Conservation (phyloP, 495 filamentous ascomycete species). For the Lasiosphaeria miniovina region DNA sequence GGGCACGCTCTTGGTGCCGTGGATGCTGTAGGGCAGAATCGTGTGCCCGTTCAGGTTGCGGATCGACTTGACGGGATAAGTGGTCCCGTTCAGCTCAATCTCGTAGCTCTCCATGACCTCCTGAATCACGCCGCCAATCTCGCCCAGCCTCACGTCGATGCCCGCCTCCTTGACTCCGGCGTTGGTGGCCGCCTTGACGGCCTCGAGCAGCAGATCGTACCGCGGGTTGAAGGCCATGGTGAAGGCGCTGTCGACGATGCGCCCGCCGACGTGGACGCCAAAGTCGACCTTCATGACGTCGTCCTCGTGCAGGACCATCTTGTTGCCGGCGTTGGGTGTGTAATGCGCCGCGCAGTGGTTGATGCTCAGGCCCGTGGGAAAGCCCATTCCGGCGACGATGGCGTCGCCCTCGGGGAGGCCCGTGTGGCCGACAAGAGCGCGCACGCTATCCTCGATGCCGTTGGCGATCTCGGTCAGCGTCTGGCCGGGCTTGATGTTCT, state of each 20-base stretch:
- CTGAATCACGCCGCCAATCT: constrained; percentile 76
- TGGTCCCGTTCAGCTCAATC: constrained; percentile 71
- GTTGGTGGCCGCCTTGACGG: constrained; percentile 84
- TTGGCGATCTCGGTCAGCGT: constrained; percentile 78
- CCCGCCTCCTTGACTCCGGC: constrained; percentile 81
- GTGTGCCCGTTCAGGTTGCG: constrained; percentile 88
- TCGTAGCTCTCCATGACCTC: constrained; percentile 91
- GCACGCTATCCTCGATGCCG: constrained; percentile 80
- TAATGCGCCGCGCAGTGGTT: constrained; percentile 90
- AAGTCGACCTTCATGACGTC: constrained; percentile 96
- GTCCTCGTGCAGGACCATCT: constrained; percentile 71
- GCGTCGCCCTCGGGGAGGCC: constrained; percentile 79
- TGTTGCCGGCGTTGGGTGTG: constrained; percentile 88
- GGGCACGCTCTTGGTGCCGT: constrained; percentile 83
- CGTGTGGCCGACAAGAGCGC: constrained; percentile 71
- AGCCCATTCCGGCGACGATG: constrained; percentile 78
- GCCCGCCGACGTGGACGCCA: constrained; percentile 84
- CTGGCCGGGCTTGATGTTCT: constrained; percentile 77
- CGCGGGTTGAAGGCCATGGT: constrained; percentile 83
- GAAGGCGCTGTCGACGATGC: constrained; percentile 91
- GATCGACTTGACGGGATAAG: constrained; percentile 78
- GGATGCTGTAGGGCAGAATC: constrained; percentile 81
- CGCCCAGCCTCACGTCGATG: constrained; percentile 74
- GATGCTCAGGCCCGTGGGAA: constrained; percentile 81
- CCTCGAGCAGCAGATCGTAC: constrained; percentile 78